Conservation (phyloP, 257 asterid species). For the Lycium ferocissimum region DNA sequence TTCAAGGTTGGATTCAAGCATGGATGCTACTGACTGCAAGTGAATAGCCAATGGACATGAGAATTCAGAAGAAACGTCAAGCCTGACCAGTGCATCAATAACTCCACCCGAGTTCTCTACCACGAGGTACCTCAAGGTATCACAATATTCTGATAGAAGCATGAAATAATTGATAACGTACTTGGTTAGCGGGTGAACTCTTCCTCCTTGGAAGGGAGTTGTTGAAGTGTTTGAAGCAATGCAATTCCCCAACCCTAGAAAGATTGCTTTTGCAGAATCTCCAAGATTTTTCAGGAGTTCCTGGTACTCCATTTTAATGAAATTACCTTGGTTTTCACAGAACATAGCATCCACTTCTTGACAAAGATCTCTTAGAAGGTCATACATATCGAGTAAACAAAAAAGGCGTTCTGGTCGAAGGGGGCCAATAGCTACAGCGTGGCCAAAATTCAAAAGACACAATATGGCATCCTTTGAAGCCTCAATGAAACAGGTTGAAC, state of each 20-base stretch:
- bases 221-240: slow-evolving; percentile 51
- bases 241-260: slow-evolving; percentile 49
- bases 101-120: slow-evolving; percentile 13
- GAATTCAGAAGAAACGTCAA: slow-evolving; percentile 20
- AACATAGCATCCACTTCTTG: slow-evolving; percentile 51
- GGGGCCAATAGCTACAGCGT: slow-evolving; percentile 64
- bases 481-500: slow-evolving; percentile 54
- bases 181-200: slow-evolving; percentile 63
- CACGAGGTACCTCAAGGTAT: slow-evolving; percentile 54
- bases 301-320: slow-evolving; percentile 51
- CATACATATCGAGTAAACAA: slow-evolving; percentile 70
- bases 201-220: slow-evolving; percentile 54
- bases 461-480: slow-evolving; percentile 54
- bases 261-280: slow-evolving; percentile 49
- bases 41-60: slow-evolving; percentile 47
- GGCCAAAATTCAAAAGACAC: slow-evolving; percentile 65
- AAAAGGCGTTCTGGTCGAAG: slow-evolving; percentile 62
- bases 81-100: slow-evolving; percentile 32
- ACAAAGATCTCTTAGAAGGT: slow-evolving; percentile 45
- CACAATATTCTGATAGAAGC: slow-evolving; percentile 57
- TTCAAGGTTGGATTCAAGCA: slow-evolving; percentile 60
- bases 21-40: slow-evolving; percentile 52
- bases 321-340: slow-evolving; percentile 41
- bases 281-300: slow-evolving; percentile 52
- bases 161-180: slow-evolving; percentile 71